Evolutionary conservation across 345 rosid genomes (phyloP).

Genomic region (Sonneratia caseolaris): DNA sequence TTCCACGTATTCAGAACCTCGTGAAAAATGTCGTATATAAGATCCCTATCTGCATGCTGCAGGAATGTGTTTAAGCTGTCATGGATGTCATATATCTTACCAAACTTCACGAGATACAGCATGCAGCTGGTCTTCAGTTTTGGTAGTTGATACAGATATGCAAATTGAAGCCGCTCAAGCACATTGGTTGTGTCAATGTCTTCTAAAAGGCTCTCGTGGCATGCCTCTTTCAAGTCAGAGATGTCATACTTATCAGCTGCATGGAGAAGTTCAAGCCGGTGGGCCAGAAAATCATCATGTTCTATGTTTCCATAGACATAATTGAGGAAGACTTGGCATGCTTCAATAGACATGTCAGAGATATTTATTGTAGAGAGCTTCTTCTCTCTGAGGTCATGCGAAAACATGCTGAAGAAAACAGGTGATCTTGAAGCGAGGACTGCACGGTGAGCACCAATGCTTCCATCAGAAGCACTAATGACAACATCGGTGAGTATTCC

Average conservation of each 20-base stretch:
- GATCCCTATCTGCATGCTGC: slow-evolving; percentile 69
- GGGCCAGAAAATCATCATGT: slow-evolving; percentile 53
- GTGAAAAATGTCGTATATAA: slow-evolving; percentile 70
- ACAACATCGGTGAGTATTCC: slow-evolving; percentile 70
- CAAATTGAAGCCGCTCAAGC: slow-evolving; percentile 75
- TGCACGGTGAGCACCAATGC: slow-evolving; percentile 82
- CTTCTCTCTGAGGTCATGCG: too few relatives aligned
- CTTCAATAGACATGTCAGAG: slow-evolving; percentile 70
- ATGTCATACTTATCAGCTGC: slow-evolving; percentile 91
- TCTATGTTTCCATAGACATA: slow-evolving; percentile 76
- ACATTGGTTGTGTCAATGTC: slow-evolving; percentile 80
- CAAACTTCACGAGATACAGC: slow-evolving; percentile 88
- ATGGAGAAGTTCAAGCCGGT: slow-evolving; percentile 63
- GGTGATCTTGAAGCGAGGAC: background rate
- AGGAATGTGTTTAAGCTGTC: slow-evolving; percentile 66
- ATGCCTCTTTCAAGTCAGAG: slow-evolving; percentile 67
- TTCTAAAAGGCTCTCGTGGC: slow-evolving; percentile 73
- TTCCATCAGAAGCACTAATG: slow-evolving; percentile 69
- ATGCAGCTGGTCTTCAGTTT: slow-evolving; percentile 69
- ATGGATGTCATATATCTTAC: slow-evolving; percentile 75
- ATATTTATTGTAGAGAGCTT: slow-evolving; percentile 47
- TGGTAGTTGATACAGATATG: slow-evolving; percentile 50
- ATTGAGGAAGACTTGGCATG: slow-evolving; percentile 64
- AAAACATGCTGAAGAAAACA: too few relatives aligned
- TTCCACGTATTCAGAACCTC: slow-evolving; percentile 84